These are phyloP conservation scores for Exophiala sp. DNA, from an alignment of 2,329 filamentous ascomycete genomes.

Conservation along the genomic window DNA sequence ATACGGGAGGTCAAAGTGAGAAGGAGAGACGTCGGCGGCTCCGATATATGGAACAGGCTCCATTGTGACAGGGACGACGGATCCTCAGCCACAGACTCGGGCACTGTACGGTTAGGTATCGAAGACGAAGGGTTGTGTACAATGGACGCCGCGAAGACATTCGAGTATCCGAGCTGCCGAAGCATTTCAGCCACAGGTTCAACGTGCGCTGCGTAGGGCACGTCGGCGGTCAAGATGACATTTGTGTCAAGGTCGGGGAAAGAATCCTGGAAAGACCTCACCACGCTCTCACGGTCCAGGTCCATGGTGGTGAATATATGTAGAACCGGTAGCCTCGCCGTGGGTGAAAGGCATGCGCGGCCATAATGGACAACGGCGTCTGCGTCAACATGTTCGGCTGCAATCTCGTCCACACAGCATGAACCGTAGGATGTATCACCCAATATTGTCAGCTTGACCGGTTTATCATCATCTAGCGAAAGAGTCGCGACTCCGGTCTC, in stretches of 20 bases:
- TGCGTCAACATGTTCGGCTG: conserved; percentile 85
- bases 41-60: conserved; percentile 77
- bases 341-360: conserved; percentile 83
- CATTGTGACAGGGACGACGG: conserved; percentile 55
- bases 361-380: conserved; percentile 94
- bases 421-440: conserved; percentile 95
- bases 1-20: conserved; percentile 82
- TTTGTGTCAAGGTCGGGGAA: conserved; percentile 61
- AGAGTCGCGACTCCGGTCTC: conserved; percentile 9
- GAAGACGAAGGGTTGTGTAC: conserved; percentile 70
- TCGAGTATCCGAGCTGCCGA: conserved; percentile 58
- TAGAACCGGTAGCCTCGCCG: conserved; percentile 76
- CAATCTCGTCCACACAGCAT: conserved; percentile 95
- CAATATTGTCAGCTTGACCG: conserved; percentile 65
- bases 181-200: conserved; percentile 52
- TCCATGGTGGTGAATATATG: conserved; percentile 78
- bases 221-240: conserved; percentile 78
- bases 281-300: conserved; percentile 57
- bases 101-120: conserved; percentile 77
- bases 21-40: conserved; percentile 74
- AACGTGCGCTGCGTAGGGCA: conserved; percentile 77
- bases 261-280: conserved; percentile 58
- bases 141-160: conserved; percentile 64
- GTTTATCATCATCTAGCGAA: conserved; percentile 19
- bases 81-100: conserved; percentile 43